Conservation (phyloP, 2,329 filamentous ascomycete genomes). For the Fusarium sp. region DNA sequence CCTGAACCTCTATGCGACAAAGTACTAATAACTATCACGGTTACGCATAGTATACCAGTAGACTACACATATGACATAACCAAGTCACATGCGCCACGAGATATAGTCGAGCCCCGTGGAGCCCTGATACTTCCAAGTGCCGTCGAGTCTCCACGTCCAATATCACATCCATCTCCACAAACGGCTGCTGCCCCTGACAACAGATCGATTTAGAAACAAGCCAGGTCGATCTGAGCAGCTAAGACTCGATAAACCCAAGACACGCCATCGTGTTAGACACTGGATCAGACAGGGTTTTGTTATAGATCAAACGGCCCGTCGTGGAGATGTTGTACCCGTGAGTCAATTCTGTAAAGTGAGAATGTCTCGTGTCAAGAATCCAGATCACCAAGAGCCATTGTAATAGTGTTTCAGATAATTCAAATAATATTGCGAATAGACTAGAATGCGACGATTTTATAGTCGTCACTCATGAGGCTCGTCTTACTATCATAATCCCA, state of each 20-base stretch:
- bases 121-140: too few species aligned
- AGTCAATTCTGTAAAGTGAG: conserved; percentile 1
- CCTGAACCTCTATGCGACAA: neutral
- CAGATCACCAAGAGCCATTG: neutral
- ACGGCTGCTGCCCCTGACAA: conserved; percentile 27
- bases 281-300: conserved; percentile 1
- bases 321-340: neutral
- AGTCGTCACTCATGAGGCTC: conserved; percentile 52
- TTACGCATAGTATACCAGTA: too few species aligned
- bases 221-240: conserved; percentile 25
- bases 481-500: conserved; percentile 52
- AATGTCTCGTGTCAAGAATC: conserved; percentile 6
- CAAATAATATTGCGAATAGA: conserved; percentile 43
- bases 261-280: conserved; percentile 4
- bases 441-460: conserved; percentile 47
- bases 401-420: conserved; percentile 7
- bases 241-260: conserved; percentile 30
- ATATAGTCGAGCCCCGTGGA: too few species aligned
- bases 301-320: conserved; percentile 11
- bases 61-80: too few species aligned
- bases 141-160: neutral
- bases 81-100: too few species aligned
- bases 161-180: neutral
- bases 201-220: conserved; percentile 4
- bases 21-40: neutral